Base-by-base conservation (phyloP, 352 stramenopile species). In the Phytophthora agathidicida region DNA sequence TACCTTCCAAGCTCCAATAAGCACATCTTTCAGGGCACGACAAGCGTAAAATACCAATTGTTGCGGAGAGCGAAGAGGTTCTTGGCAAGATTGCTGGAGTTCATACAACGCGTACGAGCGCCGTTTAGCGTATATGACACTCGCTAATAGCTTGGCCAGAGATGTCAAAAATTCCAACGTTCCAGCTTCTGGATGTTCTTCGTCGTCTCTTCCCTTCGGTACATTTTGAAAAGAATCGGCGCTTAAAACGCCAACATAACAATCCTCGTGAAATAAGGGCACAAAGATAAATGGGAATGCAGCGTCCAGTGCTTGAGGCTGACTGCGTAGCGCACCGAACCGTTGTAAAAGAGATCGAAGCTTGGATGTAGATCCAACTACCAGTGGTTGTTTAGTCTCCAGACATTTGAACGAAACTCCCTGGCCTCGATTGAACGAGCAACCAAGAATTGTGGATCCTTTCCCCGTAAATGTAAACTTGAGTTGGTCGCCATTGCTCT, bases 241-340 rank as follows among this genome's bases (percentile, higher is more conserved):
- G n/a, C 70, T 81, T 9, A 94, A 45, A 0, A 93, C 63, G 5
- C 85, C 85, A 5, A 94, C 46, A 6, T 48, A 56, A 6, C 60
- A 73, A 33, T 91, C 85, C 24, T 94, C 80, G 45, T 94, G 71
- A 2, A 88, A 20, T 2, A 94, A 64, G 23, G 85, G 83, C 3
- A 93, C 16, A 10, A 91, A 83, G 0, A 91, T 56, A 35, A 73
- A 83, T n/a, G 81, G 81, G 0, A 88, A 75, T 6, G 68, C 53
- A 4, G 68, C 54, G 11, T 42, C 51, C 3, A 39, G 2, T 16
- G 24, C 19, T 48, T 52, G 32, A 57, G 48, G 19, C 13, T 51
- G 35, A 51, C 3, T 26, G 2, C 9, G 45, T 23, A 35, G 26
- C 3, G 17, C 22, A 10, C 52, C 64, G 11, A 83, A 17, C 3